Conservation (phyloP, 2,329 filamentous ascomycete species). For the Trichophyton rubrum region DNA sequence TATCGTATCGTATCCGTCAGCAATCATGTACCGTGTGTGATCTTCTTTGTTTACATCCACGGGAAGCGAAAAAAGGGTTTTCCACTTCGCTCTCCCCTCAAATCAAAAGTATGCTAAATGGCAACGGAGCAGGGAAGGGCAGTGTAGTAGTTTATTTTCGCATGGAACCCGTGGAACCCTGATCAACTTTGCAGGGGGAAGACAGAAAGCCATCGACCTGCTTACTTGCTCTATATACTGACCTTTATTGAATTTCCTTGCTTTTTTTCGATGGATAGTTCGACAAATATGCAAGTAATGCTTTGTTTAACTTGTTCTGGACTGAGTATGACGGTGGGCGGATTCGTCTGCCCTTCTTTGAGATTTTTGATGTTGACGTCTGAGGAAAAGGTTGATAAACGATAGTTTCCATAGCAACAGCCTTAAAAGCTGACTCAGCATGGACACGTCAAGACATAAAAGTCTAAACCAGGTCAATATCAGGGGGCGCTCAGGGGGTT, state of each 20-base stretch:
- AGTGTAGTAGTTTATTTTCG: not conserved
- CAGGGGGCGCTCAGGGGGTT: not conserved
- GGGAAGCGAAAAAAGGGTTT: not conserved
- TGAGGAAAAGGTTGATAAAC: not conserved
- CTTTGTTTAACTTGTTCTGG: not conserved
- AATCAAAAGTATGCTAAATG: not conserved
- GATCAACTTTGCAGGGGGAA: not conserved
- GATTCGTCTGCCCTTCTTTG: not conserved
- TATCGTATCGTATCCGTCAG: not conserved
- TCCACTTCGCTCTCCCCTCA: not conserved
- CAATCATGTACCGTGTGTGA: not conserved
- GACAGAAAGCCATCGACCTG: not conserved
- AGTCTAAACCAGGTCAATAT: not conserved
- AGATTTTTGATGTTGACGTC: not conserved
- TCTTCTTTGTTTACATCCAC: constrained; percentile 1
- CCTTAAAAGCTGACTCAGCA: not conserved
- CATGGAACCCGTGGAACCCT: not conserved
- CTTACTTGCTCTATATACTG: not conserved
- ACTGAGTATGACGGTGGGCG: not conserved
- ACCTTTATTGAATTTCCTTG: not conserved
- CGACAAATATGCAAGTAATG: not conserved
- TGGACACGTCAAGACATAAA: not conserved
- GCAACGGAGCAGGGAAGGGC: not conserved
- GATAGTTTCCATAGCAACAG: constrained; percentile 6
- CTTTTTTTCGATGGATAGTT: not conserved